These are phyloP conservation scores for Sugiyamaella valdiviana DNA, from an alignment of 805 yeast genomes.

Conservation along the genomic window DNA sequence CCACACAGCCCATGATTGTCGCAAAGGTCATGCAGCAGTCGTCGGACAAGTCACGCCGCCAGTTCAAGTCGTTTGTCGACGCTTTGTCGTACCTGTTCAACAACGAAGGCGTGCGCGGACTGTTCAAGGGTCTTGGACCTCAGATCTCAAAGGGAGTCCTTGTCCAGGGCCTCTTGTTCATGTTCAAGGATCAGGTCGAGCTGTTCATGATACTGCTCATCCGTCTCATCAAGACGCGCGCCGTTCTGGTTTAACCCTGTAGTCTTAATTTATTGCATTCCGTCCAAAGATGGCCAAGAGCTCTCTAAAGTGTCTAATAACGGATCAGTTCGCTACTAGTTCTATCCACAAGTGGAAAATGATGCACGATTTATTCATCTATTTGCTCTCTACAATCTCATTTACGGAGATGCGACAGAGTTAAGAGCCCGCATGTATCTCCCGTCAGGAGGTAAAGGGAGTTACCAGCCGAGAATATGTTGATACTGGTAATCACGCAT, in stretches of 20 bases:
- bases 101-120: slow-evolving; percentile 56
- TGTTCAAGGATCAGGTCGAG: slow-evolving; percentile 65
- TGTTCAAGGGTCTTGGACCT: slow-evolving; percentile 78
- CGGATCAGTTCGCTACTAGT: no score
- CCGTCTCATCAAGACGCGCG: slow-evolving; percentile 14
- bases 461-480: no score
- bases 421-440: no score
- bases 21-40: slow-evolving; percentile 77
- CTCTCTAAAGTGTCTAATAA: no score
- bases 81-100: slow-evolving; percentile 55
- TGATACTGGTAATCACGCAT: no score
- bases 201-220: slow-evolving; percentile 25
- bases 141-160: slow-evolving; percentile 75
- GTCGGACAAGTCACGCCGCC: slow-evolving; percentile 28
- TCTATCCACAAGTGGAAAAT: no score
- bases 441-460: no score
- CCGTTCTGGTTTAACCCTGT: not conserved
- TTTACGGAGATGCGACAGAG: no score
- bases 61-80: slow-evolving; percentile 52
- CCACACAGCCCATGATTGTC: slow-evolving; percentile 79
- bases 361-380: no score
- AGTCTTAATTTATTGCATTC: not conserved
- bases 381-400: no score
- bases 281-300: no score
- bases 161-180: slow-evolving; percentile 78